Conservation (phyloP, 768 basidiomycete genomes). For the Artomyces pyxidatus region DNA sequence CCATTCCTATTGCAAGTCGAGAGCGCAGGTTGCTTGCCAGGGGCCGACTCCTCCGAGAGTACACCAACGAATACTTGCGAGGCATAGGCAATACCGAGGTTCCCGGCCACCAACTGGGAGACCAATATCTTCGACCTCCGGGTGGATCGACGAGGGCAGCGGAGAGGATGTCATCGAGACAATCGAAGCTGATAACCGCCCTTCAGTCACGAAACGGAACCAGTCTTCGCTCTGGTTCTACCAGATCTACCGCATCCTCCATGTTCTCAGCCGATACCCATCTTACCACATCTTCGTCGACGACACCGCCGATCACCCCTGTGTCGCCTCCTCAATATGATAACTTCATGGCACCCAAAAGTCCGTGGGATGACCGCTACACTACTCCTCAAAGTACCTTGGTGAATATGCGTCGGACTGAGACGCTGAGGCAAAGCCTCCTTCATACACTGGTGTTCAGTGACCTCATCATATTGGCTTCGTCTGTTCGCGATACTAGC, state of each 20-base stretch:
- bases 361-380: slow-evolving; percentile 7
- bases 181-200: slow-evolving; percentile 12
- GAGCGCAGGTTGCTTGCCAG: slow-evolving; percentile 70
- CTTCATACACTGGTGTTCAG: slow-evolving; percentile 45
- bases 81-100: background rate
- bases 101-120: background rate
- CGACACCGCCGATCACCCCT: background rate
- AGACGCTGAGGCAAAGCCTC: slow-evolving; percentile 4
- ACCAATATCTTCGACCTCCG: slow-evolving; percentile 1
- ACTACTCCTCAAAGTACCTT: background rate
- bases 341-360: slow-evolving; percentile 2
- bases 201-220: slow-evolving; percentile 5
- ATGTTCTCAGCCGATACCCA: slow-evolving; percentile 8
- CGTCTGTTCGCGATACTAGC: slow-evolving; percentile 18
- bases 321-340: background rate
- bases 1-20: slow-evolving; percentile 50
- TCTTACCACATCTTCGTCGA: slow-evolving; percentile 2
- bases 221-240: slow-evolving; percentile 10
- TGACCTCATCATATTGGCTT: slow-evolving; percentile 59
- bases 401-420: background rate
- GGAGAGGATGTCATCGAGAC: background rate
- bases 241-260: slow-evolving; percentile 13
- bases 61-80: slow-evolving; percentile 19
- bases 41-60: slow-evolving; percentile 46
- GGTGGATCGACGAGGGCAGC: background rate